Evolutionary conservation across 441 rosid species (phyloP), one percentile per base, ranked within the genome.

Genomic region (Melastoma candidum): DNA sequence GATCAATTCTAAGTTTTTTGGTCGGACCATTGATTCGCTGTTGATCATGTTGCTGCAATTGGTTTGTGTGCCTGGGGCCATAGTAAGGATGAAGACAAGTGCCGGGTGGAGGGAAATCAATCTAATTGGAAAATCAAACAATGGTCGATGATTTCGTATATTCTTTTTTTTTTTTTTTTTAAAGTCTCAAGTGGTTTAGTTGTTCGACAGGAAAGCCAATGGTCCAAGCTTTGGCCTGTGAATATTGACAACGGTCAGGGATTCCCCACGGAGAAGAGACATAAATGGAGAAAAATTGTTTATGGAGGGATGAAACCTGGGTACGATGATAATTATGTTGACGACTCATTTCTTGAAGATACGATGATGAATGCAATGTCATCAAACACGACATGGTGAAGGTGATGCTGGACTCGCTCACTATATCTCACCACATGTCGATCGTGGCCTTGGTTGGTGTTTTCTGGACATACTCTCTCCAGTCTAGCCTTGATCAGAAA

Each of bases 251-350:
- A 17, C 22, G 41, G 41, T 32, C 41, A 58, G 47, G 72, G 53
- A 46, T 56, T 52, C 57, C 61, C 67, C 58, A 63, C 61, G 58
- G 61, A 61, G 1, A 22, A 59, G 44, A 63, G 47, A 45, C 77
- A 65, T 25, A 76, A 67, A 68, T 89, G 95, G 97, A 79, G 82
- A 39, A 89, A 89, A 78, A 85, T 82, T 44, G 95, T 87, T 0
- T 84, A 82, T 59, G 95, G 95, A 68, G 94, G 94, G 53, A 84
- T 84, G 97, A 88, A 89, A 58, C 83, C 74, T 12, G 94, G 90
- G 4, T 84, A 73, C 62, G 90, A 86, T 44, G 95, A 86, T 78
- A 90, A 90, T 58, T 77, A 84, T 76, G 77, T 87, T 0, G 95
- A 79, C 32, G 89, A 79, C 12, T 80, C 90, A 0, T 90, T 86